Conservation (phyloP, 2,329 filamentous ascomycete species). For the Xylaria sp. region DNA sequence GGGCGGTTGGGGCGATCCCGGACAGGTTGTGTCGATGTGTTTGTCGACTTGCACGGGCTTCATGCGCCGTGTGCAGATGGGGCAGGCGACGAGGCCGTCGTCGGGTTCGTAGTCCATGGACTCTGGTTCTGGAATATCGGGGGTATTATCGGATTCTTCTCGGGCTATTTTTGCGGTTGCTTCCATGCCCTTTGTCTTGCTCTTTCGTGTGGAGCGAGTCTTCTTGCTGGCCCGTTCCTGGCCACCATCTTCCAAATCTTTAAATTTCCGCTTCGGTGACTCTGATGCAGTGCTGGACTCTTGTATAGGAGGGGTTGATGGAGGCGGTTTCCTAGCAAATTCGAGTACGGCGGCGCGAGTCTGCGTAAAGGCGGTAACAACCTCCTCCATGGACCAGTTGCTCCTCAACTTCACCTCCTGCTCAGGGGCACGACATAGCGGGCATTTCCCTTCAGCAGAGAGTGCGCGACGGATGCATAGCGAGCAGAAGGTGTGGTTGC, state of each 20-base stretch:
- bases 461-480: constrained; percentile 87
- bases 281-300: constrained; percentile 13
- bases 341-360: constrained; percentile 58
- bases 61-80: constrained; percentile 74
- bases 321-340: constrained; percentile 51
- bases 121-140: constrained; percentile 11
- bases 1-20: constrained; percentile 25
- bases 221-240: constrained; percentile 40
- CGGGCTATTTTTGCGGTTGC: constrained; percentile 34
- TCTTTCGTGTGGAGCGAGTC: constrained; percentile 47
- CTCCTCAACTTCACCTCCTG: constrained; percentile 80
- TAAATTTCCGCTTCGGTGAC: constrained; percentile 50
- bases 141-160: constrained; percentile 29
- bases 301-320: constrained; percentile 3
- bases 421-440: constrained; percentile 70
- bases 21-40: constrained; percentile 68
- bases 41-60: constrained; percentile 69
- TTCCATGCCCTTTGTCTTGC: constrained; percentile 38
- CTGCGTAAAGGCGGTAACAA: constrained; percentile 70
- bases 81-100: constrained; percentile 76
- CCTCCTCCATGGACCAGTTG: constrained; percentile 80
- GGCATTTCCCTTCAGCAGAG: constrained; percentile 78
- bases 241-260: constrained; percentile 29
- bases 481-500: constrained; percentile 94
- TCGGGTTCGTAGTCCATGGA: constrained; percentile 36